These are phyloP conservation scores for Puccinellia tenuiflora DNA, from an alignment of 176 grass and related monocot genomes.

Conservation along the genomic window DNA sequence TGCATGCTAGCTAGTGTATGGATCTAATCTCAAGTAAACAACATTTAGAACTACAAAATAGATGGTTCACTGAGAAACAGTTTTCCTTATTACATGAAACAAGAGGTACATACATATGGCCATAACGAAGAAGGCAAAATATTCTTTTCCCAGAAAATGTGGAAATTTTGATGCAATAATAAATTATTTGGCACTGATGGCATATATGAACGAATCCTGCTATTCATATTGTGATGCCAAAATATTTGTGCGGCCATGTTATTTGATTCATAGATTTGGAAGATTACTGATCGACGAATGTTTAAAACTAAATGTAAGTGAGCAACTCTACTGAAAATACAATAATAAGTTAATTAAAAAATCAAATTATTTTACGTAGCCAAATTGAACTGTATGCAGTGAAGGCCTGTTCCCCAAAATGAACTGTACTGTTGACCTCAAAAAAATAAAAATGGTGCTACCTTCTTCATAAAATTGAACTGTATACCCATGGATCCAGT, in stretches of 20 bases:
- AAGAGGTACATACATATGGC: neutral
- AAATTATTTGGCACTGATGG: neutral
- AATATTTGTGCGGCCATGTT: neutral
- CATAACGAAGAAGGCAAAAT: neutral
- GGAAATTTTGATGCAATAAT: neutral
- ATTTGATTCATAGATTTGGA: neutral
- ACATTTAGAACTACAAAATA: neutral
- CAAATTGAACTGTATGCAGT: conserved; percentile 2
- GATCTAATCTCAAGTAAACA: neutral
- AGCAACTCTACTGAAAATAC: neutral
- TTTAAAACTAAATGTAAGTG: neutral
- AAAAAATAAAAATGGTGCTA: neutral
- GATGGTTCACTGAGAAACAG: neutral
- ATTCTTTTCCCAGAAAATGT: neutral
- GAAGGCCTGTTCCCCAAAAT: neutral
- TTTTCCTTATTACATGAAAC: neutral
- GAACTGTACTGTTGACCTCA: neutral
- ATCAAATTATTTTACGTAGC: neutral
- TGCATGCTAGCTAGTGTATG: neutral
- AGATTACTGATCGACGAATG: neutral
- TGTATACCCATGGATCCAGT: neutral
- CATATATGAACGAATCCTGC: neutral
- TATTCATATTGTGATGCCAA: conserved; percentile 22
- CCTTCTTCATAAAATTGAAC: neutral
- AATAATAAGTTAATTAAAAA: neutral